Evolutionary conservation across 2,329 filamentous ascomycete genomes (phyloP), one percentile per base, ranked within the genome.

Genomic region (Didymella exigua): DNA sequence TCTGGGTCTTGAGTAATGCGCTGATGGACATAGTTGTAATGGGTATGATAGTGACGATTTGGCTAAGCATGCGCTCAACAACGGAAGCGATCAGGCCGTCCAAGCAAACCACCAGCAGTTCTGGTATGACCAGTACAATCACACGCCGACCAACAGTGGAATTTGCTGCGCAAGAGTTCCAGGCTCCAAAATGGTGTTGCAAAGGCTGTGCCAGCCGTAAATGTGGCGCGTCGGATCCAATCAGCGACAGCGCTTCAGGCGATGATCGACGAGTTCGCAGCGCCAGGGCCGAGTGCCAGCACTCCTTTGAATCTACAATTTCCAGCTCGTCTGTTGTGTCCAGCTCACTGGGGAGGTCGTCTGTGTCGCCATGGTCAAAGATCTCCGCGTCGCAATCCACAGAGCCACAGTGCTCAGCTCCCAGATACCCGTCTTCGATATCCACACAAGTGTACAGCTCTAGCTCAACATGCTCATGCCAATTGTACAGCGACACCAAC

Each of bases 21-120:
- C 53, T 61, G 14, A 62, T 16, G 4, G 8, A 27, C 10, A 16
- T 30, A 65, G 61, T 65, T 33, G 59, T 56, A 16, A 23, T 63
- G 19, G 54, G 56, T n/a, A 65, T 62, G 58, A 40, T 65, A n/a
- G 47, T 65, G 2, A 60, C 60, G 8, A 60, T 60, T n/a, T 63
- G 60, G 58, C 42, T 66, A 14, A 65, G 60, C 0, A 54, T 65
- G 53, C 56, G 62, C 19, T 58, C 59, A 2, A 49, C 29, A 21
- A 11, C 16, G 18, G 24, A 30, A 23, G 11, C 37, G 2, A 27
- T 6, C 8, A 16, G 19, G 18, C n/a, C 10, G 13, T 31, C 30
- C 1, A n/a, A 8, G 8, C 29, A 44, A 16, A 48, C 29, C 10
- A 19, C n/a, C 30, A 40, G 43, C 18, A 48, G 29, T 6, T 53